Conservation (phyloP, 2,329 filamentous ascomycete genomes). For the Verticillium isaacii region DNA sequence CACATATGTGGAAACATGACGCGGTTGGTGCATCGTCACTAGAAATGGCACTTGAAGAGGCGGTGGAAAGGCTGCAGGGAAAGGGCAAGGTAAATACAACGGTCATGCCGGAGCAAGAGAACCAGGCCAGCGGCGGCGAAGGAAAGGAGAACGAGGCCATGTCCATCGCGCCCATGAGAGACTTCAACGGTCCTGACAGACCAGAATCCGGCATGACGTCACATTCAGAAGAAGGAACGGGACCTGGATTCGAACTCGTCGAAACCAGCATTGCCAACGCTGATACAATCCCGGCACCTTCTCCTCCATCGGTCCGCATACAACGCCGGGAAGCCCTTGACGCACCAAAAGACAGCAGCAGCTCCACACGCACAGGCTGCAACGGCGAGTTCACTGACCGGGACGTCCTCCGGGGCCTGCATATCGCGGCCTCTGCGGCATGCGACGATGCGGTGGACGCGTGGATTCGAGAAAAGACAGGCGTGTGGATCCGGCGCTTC, state of each 20-base stretch:
- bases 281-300: neutral
- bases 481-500: slow-evolving; percentile 48
- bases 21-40: slow-evolving; percentile 22
- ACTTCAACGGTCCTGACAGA: neutral
- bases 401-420: slow-evolving; percentile 50
- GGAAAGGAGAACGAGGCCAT: neutral
- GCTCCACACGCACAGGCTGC: neutral
- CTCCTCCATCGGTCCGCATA: neutral
- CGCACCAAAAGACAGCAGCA: neutral
- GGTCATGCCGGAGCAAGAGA: neutral
- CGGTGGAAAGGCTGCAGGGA: slow-evolving; percentile 18
- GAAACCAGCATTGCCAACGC: neutral
- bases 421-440: slow-evolving; percentile 51
- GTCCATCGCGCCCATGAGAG: neutral
- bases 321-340: neutral
- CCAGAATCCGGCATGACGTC: neutral
- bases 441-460: slow-evolving; percentile 50
- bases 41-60: slow-evolving; percentile 23
- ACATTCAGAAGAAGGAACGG: neutral
- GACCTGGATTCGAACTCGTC: neutral
- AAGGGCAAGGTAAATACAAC: slow-evolving; percentile 6
- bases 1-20: slow-evolving; percentile 22
- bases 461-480: slow-evolving; percentile 46
- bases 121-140: neutral
- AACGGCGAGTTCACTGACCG: slow-evolving; percentile 31